A percentile compares a stretch with the other conserved stretches of the same genome.
These are phyloP conservation scores for Papiliotrema nemorosa DNA, from an alignment of 1,284 basidiomycete species.

Conservation along the genomic window DNA sequence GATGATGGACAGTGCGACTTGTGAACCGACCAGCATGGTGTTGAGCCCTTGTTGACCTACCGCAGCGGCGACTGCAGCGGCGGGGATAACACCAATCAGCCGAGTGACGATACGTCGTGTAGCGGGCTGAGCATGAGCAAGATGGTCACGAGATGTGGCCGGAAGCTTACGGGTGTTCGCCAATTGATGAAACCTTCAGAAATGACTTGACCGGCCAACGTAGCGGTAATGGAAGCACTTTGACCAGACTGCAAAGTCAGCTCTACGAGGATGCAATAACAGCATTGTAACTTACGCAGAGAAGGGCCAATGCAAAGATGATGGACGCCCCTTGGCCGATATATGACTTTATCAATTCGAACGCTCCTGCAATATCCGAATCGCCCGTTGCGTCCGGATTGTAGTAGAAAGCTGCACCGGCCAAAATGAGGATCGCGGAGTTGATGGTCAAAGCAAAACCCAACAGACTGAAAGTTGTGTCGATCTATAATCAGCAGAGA, in stretches of 20 bases:
- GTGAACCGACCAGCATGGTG: slow-evolving; percentile 76
- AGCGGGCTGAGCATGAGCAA: slow-evolving; percentile 58
- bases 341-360: slow-evolving; percentile 62
- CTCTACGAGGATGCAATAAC: neutral
- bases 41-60: slow-evolving; percentile 75
- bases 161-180: slow-evolving; percentile 66
- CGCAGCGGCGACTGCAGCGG: slow-evolving; percentile 70
- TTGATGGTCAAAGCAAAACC: slow-evolving; percentile 86
- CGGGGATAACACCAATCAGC: slow-evolving; percentile 79
- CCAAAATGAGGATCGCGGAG: slow-evolving; percentile 61
- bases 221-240: slow-evolving; percentile 88
- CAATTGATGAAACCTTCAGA: slow-evolving; percentile 92
- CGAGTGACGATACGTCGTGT: slow-evolving; percentile 79
- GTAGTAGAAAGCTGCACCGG: slow-evolving; percentile 68
- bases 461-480: slow-evolving; percentile 56
- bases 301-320: slow-evolving; percentile 78
- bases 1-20: slow-evolving; percentile 82
- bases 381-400: slow-evolving; percentile 50
- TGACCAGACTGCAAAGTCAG: slow-evolving; percentile 61
- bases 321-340: slow-evolving; percentile 73
- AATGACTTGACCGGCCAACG: slow-evolving; percentile 85
- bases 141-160: neutral
- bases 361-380: slow-evolving; percentile 77
- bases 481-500: slow-evolving; percentile 24
- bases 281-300: slow-evolving; percentile 52